Conservation (phyloP, 2,329 filamentous ascomycete species). For the Ceratocystiopsis minuta region DNA sequence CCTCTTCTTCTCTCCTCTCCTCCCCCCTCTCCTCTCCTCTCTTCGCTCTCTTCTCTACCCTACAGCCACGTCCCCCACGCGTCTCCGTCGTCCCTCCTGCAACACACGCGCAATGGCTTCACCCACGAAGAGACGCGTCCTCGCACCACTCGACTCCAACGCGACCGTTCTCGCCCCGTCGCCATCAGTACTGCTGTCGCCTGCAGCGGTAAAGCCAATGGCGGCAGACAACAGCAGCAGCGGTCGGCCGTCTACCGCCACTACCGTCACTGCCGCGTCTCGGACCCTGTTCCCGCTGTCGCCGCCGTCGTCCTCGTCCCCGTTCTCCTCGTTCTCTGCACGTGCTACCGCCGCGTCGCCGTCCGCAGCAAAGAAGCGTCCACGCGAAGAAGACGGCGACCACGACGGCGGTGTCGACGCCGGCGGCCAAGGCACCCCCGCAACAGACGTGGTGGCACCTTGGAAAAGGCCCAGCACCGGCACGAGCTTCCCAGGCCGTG, state of each 20-base stretch:
- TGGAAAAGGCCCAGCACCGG: not conserved
- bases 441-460: not conserved
- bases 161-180: conserved; percentile 16
- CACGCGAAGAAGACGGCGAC: no score
- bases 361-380: no score
- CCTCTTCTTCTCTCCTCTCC: not conserved
- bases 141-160: conserved; percentile 29
- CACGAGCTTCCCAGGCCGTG: not conserved
- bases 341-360: no score
- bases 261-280: no score
- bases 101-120: conserved; percentile 9
- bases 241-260: no score
- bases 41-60: no score
- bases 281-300: no score
- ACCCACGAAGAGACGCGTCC: conserved; percentile 29
- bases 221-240: not conserved
- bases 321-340: no score
- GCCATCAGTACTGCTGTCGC: conserved; percentile 1
- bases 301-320: no score
- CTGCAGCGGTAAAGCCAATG: no score
- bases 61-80: not conserved
- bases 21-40: not conserved
- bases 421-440: not conserved
- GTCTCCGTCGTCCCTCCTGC: not conserved
- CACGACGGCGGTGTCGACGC: no score